Evolutionary conservation across 139 green algal genomes (phyloP).

Genomic region (Eudorina sp.): DNA sequence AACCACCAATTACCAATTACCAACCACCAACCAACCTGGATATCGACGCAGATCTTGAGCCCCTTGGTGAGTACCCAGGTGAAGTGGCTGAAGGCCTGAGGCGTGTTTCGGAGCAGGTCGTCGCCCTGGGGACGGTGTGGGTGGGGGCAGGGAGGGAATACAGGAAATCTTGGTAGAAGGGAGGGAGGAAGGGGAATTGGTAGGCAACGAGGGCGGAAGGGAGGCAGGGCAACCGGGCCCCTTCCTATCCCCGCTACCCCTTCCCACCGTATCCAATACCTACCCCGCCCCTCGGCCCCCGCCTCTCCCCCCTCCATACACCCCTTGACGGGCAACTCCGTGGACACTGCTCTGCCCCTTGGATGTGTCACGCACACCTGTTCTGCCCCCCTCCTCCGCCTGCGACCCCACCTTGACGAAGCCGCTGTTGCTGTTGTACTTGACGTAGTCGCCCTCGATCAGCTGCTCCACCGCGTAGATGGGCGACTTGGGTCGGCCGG

Average conservation of each 20-base stretch:
- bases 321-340: too few species aligned
- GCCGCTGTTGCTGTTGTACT: conserved; percentile 65
- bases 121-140: background rate
- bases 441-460: conserved; percentile 74
- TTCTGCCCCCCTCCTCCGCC: background rate
- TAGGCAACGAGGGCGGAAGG: background rate
- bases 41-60: conserved; percentile 62
- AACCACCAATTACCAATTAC: too few species aligned
- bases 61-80: conserved; percentile 63
- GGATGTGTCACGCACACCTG: background rate
- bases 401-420: conserved; percentile 44
- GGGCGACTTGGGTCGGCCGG: conserved; percentile 39
- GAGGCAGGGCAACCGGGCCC: too few species aligned
- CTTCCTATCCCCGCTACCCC: too few species aligned
- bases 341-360: too few species aligned
- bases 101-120: conserved; percentile 39
- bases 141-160: background rate
- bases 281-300: too few species aligned
- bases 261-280: too few species aligned
- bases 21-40: conserved; percentile 53
- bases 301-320: too few species aligned
- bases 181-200: background rate
- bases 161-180: background rate
- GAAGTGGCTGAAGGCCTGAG: conserved; percentile 69
- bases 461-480: conserved; percentile 66